Percentiles rank a stretch among this genome's conserved stretches.
These are phyloP conservation scores for Trichoderma sp. DNA, from an alignment of 2,329 filamentous ascomycete genomes.

Conservation along the genomic window DNA sequence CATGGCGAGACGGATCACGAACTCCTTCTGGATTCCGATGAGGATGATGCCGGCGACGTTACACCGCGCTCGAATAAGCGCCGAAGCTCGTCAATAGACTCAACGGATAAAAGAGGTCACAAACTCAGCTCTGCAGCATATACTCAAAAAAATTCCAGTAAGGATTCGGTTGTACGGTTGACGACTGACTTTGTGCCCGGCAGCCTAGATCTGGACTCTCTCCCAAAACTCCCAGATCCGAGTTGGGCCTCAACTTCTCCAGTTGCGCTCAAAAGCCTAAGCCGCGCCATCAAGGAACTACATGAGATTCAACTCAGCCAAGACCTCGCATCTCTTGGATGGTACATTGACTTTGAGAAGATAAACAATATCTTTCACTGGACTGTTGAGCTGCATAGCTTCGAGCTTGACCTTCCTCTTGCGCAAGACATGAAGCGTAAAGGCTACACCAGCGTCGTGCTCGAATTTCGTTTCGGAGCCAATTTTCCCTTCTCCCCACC, in stretches of 20 bases:
- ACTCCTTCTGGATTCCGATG: constrained; percentile 26
- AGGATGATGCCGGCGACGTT: background rate
- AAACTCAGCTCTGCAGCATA: constrained; percentile 21
- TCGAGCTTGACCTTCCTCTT: constrained; percentile 65
- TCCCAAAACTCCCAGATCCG: constrained; percentile 57
- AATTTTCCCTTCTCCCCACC: constrained; percentile 77
- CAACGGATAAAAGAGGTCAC: background rate
- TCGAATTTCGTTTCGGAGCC: constrained; percentile 77
- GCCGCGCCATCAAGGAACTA: constrained; percentile 57
- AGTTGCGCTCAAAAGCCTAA: constrained; percentile 27
- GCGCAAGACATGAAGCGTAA: constrained; percentile 68
- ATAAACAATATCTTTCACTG: constrained; percentile 81
- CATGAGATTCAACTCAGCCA: constrained; percentile 61
- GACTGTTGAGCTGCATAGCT: constrained; percentile 87
- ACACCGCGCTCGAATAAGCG: background rate
- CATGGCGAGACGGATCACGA: constrained; percentile 23
- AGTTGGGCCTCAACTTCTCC: constrained; percentile 31
- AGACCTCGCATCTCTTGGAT: constrained; percentile 67
- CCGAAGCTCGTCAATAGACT: constrained; percentile 3
- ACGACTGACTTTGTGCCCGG: constrained; percentile 60
- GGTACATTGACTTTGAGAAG: constrained; percentile 70
- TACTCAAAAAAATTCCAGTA: background rate
- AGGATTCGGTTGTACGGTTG: background rate
- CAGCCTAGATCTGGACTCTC: constrained; percentile 54
- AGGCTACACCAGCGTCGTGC: constrained; percentile 63